Percentiles rank a stretch among this genome's conserved stretches.
These are phyloP conservation scores for Acorus calamus DNA, from an alignment of 106 monocot genomes.

Conservation along the genomic window DNA sequence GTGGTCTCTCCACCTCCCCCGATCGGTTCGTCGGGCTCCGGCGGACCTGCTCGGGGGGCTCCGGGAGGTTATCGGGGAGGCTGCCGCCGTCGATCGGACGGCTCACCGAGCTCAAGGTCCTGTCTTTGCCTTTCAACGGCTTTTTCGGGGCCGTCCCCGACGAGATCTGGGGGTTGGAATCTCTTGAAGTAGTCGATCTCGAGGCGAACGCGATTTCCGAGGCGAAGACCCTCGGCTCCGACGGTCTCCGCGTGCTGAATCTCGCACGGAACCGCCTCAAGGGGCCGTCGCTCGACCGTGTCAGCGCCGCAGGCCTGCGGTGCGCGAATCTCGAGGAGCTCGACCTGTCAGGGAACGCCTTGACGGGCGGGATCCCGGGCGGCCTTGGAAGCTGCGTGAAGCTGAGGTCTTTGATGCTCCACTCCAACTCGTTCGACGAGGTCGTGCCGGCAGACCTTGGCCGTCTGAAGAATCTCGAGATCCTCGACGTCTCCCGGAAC, in stretches of 20 bases:
- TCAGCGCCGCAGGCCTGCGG: constrained; percentile 6
- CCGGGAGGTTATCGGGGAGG: constrained; percentile 6
- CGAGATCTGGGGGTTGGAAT: constrained; percentile 11
- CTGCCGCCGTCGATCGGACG: constrained; percentile 12
- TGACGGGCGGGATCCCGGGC: constrained; percentile 39
- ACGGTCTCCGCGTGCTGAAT: constrained; percentile 27
- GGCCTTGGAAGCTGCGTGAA: constrained; percentile 51
- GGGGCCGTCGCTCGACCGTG: constrained; percentile 23
- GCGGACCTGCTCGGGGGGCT: constrained; percentile 2
- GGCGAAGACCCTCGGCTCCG: constrained; percentile 23
- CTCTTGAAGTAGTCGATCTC: constrained; percentile 15
- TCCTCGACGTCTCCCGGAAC: constrained; percentile 77
- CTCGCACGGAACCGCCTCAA: constrained; percentile 37
- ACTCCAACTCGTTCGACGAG: constrained; percentile 50
- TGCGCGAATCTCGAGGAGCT: constrained; percentile 34
- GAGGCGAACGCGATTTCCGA: constrained; percentile 24
- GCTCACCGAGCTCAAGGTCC: constrained; percentile 8
- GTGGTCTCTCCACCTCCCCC: not conserved
- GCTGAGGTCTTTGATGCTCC: constrained; percentile 36
- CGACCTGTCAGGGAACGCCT: constrained; percentile 44
- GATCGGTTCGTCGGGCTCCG: not conserved
- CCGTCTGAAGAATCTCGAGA: constrained; percentile 32
- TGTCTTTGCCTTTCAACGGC: constrained; percentile 13
- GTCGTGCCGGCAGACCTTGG: constrained; percentile 50
- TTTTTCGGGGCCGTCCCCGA: constrained; percentile 14